These are phyloP conservation scores for Penicillium fuscoglaucum DNA, from an alignment of 2,329 filamentous ascomycete species.

Conservation along the genomic window DNA sequence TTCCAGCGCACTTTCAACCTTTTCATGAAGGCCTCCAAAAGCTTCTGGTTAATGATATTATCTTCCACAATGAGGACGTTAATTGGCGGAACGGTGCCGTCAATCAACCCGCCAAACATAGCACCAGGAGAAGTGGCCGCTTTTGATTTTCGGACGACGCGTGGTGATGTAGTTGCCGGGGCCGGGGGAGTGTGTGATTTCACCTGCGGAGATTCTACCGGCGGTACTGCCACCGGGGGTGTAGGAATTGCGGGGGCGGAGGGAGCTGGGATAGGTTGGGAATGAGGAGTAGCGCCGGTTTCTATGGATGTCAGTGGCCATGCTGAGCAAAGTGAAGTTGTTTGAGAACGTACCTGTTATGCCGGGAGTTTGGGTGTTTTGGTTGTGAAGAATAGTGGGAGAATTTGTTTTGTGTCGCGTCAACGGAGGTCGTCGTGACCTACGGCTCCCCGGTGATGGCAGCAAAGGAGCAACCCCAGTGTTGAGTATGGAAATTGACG, in stretches of 20 bases:
- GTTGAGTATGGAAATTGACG: slow-evolving; percentile 76
- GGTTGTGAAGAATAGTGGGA: slow-evolving; percentile 66
- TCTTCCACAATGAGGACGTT: slow-evolving; percentile 98
- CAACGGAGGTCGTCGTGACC: slow-evolving; percentile 58
- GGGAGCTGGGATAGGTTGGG: slow-evolving; percentile 24
- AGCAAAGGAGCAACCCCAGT: slow-evolving; percentile 78
- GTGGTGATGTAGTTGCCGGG: slow-evolving; percentile 50
- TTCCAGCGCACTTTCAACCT: slow-evolving; percentile 93
- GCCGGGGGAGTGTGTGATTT: slow-evolving; percentile 39
- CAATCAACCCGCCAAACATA: slow-evolving; percentile 64
- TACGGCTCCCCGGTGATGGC: slow-evolving; percentile 74
- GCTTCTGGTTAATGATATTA: slow-evolving; percentile 94
- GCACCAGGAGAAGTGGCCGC: slow-evolving; percentile 34
- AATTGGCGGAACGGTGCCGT: slow-evolving; percentile 86
- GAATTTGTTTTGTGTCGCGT: slow-evolving; percentile 76
- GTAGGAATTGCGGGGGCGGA: slow-evolving; percentile 35
- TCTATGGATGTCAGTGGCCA: slow-evolving; percentile 26
- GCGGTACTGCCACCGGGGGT: slow-evolving; percentile 32
- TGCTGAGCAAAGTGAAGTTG: slow-evolving; percentile 1
- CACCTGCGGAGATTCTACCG: slow-evolving; percentile 40
- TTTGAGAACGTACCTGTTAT: slow-evolving; percentile 39
- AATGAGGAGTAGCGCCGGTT: slow-evolving; percentile 26
- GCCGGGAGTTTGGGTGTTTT: slow-evolving; percentile 52
- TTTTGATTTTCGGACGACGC: slow-evolving; percentile 42
- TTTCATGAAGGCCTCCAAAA: slow-evolving; percentile 95